These are phyloP conservation scores for Nicotiana sylvestris DNA, from an alignment of 257 asterid genomes.

Conservation along the genomic window DNA sequence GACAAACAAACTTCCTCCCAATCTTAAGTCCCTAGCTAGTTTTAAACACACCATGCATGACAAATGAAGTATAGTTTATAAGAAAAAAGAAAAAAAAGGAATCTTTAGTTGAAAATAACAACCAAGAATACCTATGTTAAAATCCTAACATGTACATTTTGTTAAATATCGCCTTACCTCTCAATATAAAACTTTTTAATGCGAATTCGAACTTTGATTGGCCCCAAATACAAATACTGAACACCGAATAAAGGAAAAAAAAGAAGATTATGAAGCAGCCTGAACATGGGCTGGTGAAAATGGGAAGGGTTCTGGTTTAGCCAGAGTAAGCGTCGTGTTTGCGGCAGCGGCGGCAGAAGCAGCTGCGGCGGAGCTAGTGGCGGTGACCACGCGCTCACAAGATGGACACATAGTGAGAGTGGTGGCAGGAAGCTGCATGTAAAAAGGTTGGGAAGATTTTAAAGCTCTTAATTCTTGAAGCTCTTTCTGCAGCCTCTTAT, in stretches of 20 bases:
- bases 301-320: constrained; percentile 29
- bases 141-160: background rate
- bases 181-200: too few relatives aligned
- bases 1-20: background rate
- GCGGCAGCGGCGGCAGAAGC: background rate
- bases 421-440: constrained; percentile 86
- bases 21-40: background rate
- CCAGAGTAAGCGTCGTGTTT: constrained; percentile 15
- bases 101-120: background rate
- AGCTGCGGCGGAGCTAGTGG: constrained; percentile 21
- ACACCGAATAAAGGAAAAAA: too few relatives aligned
- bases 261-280: background rate
- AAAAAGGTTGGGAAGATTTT: constrained; percentile 73
- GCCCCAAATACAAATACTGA: too few relatives aligned
- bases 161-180: too few relatives aligned
- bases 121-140: background rate
- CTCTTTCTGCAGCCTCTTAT: constrained; percentile 75
- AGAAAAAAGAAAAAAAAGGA: background rate
- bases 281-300: constrained; percentile 21
- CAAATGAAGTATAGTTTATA: background rate
- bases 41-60: background rate
- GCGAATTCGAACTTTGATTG: too few relatives aligned
- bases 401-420: constrained; percentile 95
- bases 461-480: constrained; percentile 78
- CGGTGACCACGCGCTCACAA: constrained; percentile 62